Conservation (phyloP, 2,329 filamentous ascomycete species). For the Colletotrichum siamense region DNA sequence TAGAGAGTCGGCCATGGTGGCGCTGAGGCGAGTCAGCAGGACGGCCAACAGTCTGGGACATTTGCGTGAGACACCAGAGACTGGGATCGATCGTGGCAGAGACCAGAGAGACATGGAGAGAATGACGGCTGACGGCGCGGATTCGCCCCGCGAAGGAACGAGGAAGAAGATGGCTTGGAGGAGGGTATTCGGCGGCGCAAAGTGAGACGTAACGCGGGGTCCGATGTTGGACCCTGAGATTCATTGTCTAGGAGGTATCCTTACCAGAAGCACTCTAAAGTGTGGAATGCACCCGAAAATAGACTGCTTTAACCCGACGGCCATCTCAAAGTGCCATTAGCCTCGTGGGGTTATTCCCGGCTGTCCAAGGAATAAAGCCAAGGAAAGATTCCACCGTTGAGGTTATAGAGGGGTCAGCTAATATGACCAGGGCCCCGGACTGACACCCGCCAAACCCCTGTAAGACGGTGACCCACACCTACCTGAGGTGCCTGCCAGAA, state of each 20-base stretch:
- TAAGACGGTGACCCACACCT: background rate
- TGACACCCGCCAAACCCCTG: background rate
- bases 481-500: background rate
- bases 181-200: constrained; percentile 18
- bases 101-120: background rate
- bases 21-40: background rate
- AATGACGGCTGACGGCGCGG: constrained; percentile 4
- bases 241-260: background rate
- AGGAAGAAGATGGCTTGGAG: constrained; percentile 1
- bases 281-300: background rate
- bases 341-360: background rate
- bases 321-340: background rate
- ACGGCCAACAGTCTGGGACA: background rate
- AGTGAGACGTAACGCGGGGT: background rate
- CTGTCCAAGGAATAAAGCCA: background rate
- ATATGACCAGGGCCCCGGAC: constrained; percentile 1
- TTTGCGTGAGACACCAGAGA: background rate
- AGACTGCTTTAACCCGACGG: background rate
- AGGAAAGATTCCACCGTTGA: background rate
- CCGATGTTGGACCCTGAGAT: background rate
- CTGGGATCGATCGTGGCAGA: background rate
- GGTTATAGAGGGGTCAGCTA: constrained; percentile 2
- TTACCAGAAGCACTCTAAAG: background rate
- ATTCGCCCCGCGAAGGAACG: background rate
- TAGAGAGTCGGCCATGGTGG: background rate